Base-by-base conservation (phyloP, 2,329 filamentous ascomycete genomes). In the Fusarium miscanthi region DNA sequence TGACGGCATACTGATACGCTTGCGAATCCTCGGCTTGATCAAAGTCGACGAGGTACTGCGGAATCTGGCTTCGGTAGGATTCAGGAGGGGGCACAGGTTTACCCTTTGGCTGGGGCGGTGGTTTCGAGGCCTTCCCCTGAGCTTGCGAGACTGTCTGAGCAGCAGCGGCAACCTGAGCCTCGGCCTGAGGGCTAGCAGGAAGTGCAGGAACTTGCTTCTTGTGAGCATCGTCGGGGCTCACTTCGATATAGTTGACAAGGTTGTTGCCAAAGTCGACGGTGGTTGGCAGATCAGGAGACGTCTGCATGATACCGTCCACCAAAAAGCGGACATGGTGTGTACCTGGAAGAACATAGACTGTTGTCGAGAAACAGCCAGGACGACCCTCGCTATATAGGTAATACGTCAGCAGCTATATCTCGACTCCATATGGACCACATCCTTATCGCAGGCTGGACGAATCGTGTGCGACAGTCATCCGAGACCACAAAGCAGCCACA, bases 181-280 rank as follows among this genome's bases (percentile, higher is more conserved):
- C 62, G 13, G 63, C 82, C 21, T 80, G 73, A 21, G 82, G 78
- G 45, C 81, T 75, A 19, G 78, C 76, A 21, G 81, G 78, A 48
- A 78, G 80, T 9, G 79, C 75, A 27, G 80, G 71, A 25, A 76
- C 63, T 30, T 74, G 76, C 35, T 75, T 69, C 52, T 81, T 73
- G 27, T 76, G 72, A 35, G 91, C 82, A 78, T 95, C 92, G 62
- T 94, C 92, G 40, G 93, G 90, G 77, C 89, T 93, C 70, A 98
- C 93, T 84, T 99, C 96, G 78, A 99, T 94, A 81, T 98, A 99
- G 83, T 99, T 99, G 82, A 99, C 95, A 23, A 99, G 87, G 80
- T 97, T 97, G 84, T 98, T 98, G 73, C 94, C 97, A 81, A 97
- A 98, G 81, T 99, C 96, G 65, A 99, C 96, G 4, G 96, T 97